These are phyloP conservation scores for Cytospora schulzeri DNA, from an alignment of 2,329 filamentous ascomycete genomes.

Conservation along the genomic window DNA sequence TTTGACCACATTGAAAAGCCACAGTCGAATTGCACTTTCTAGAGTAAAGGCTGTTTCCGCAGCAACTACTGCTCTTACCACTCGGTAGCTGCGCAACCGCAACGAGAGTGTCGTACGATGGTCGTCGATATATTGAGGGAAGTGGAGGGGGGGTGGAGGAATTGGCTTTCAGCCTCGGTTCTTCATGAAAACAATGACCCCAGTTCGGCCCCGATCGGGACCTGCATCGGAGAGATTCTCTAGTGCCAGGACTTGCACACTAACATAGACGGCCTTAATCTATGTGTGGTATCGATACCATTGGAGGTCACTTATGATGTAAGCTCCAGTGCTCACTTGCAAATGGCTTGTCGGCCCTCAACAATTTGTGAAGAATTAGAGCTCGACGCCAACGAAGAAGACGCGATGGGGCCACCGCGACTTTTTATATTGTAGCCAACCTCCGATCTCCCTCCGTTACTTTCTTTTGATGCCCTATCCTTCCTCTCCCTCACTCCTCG, in stretches of 20 bases:
- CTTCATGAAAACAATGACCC: no score
- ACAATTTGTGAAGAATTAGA: neutral
- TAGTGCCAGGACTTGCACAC: neutral
- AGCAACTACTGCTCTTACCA: no score
- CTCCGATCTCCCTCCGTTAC: neutral
- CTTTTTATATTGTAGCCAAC: neutral
- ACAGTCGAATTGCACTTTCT: no score
- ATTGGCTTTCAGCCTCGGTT: neutral
- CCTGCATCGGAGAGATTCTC: neutral
- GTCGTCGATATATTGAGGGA: neutral
- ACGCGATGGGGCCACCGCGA: neutral
- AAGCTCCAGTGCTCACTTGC: neutral
- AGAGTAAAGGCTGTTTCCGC: no score
- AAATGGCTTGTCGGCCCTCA: neutral
- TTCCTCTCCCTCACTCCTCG: slow-evolving; percentile 33
- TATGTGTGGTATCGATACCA: neutral
- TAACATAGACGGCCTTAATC: neutral
- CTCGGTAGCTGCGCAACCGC: neutral
- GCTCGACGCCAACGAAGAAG: neutral
- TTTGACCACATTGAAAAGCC: no score
- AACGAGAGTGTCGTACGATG: neutral
- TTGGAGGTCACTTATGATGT: neutral
- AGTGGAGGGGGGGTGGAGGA: neutral
- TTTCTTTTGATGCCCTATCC: slow-evolving; percentile 21
- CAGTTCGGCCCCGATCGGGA: no score